These are phyloP conservation scores for Saturnispora sekii DNA, from an alignment of 805 yeast species.

Conservation along the genomic window DNA sequence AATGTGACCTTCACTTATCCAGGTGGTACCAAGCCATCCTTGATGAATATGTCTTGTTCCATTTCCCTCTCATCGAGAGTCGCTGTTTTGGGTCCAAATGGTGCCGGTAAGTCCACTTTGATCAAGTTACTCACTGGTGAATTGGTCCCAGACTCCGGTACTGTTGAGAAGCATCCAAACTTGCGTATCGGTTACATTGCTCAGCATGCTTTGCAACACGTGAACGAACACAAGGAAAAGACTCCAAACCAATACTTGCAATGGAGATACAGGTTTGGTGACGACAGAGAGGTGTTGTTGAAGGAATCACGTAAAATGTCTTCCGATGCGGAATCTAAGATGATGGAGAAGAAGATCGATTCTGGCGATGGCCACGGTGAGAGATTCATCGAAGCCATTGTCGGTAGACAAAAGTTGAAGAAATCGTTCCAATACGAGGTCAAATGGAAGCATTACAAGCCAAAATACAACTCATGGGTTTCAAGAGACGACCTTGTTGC, in stretches of 20 bases:
- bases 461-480: constrained; percentile 90
- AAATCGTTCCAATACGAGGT: constrained; percentile 94
- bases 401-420: constrained; percentile 95
- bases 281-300: constrained; percentile 90
- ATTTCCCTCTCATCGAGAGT: constrained; percentile 92
- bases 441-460: constrained; percentile 88
- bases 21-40: constrained; percentile 77
- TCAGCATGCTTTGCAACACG: constrained; percentile 96
- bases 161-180: constrained; percentile 95
- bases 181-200: constrained; percentile 98
- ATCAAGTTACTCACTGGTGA: constrained; percentile 92
- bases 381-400: constrained; percentile 85
- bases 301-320: constrained; percentile 88
- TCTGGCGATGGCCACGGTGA: constrained; percentile 77
- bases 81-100: constrained; percentile 94
- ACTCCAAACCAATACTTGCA: constrained; percentile 96
- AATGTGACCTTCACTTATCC: constrained; percentile 86
- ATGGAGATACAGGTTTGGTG: constrained; percentile 98
- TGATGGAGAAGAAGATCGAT: constrained; percentile 71
- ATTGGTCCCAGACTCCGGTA: constrained; percentile 74
- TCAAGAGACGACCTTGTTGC: constrained; percentile 72
- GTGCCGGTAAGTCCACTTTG: constrained; percentile 97
- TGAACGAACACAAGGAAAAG: constrained; percentile 93
- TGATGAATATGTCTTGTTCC: constrained; percentile 75
- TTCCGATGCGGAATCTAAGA: constrained; percentile 58